phyloP scores from a whole-genome alignment of 441 rosid species.

The Brassica hybrid region DNA sequence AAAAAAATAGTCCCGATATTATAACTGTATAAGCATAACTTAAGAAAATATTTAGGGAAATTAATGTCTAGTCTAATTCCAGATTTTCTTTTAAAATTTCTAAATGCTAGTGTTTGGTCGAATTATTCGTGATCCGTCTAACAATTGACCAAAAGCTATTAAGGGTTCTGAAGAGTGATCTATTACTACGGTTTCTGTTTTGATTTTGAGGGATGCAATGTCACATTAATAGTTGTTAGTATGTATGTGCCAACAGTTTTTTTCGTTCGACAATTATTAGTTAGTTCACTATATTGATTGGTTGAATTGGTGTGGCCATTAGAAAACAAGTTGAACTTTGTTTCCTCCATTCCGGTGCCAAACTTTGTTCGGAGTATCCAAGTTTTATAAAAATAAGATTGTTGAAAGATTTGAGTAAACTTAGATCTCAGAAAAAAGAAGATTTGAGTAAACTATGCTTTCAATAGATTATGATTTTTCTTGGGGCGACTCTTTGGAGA shows the following conservation, averaged over 20 bases:
- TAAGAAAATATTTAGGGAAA: neutral
- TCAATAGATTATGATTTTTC: neutral
- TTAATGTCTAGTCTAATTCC: neutral
- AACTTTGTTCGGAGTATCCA: neutral
- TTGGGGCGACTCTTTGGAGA: slow-evolving; percentile 19
- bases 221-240: neutral
- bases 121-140: neutral
- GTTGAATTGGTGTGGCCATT: neutral
- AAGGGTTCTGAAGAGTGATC: neutral
- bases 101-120: neutral
- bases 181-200: too few species aligned
- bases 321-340: neutral
- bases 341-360: neutral
- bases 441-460: neutral
- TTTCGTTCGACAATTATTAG: neutral
- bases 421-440: too few species aligned
- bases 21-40: neutral
- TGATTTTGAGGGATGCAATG: neutral
- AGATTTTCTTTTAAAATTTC: neutral
- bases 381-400: neutral
- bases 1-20: neutral
- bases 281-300: neutral
- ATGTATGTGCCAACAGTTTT: neutral
- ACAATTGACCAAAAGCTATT: neutral
- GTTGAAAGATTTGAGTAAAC: too few species aligned